A percentile compares a stretch with the other conserved stretches of the same genome.
phyloP scores from a whole-genome alignment of 2,329 filamentous ascomycete species.

The Penicillium sp. region DNA sequence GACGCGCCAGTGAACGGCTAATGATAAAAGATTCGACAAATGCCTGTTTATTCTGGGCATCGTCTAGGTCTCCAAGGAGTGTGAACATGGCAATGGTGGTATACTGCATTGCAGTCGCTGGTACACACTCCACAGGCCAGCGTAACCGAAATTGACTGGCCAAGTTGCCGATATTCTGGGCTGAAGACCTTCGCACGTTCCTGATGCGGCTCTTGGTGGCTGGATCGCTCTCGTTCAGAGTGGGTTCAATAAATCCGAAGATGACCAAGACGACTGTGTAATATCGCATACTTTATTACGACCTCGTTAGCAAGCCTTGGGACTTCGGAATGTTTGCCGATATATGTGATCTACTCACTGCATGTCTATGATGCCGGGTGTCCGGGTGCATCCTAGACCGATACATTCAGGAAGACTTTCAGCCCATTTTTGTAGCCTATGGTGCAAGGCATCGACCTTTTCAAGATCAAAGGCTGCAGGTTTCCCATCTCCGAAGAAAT shows the following conservation, averaged over 20 bases:
- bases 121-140: neutral
- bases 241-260: neutral
- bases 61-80: slow-evolving; percentile 18
- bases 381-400: neutral
- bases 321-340: no score
- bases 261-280: neutral
- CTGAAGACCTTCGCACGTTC: neutral
- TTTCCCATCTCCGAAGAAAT: neutral
- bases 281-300: neutral
- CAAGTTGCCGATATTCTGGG: neutral
- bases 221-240: neutral
- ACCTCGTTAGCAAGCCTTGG: neutral
- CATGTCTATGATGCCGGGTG: neutral
- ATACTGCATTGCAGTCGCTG: slow-evolving; percentile 18
- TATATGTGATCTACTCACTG: neutral
- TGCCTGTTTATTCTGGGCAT: slow-evolving; percentile 8
- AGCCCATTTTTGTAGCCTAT: neutral
- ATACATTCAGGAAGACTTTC: neutral
- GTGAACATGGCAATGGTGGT: slow-evolving; percentile 23
- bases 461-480: neutral
- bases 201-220: neutral
- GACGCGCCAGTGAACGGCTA: slow-evolving; percentile 12
- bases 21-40: slow-evolving; percentile 19
- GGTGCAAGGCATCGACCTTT: neutral
- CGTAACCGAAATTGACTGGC: neutral